A percentile compares a stretch with the other conserved stretches of the same genome.
phyloP scores from a whole-genome alignment of 2,329 filamentous ascomycete genomes.

The Sporothrix luriei region DNA sequence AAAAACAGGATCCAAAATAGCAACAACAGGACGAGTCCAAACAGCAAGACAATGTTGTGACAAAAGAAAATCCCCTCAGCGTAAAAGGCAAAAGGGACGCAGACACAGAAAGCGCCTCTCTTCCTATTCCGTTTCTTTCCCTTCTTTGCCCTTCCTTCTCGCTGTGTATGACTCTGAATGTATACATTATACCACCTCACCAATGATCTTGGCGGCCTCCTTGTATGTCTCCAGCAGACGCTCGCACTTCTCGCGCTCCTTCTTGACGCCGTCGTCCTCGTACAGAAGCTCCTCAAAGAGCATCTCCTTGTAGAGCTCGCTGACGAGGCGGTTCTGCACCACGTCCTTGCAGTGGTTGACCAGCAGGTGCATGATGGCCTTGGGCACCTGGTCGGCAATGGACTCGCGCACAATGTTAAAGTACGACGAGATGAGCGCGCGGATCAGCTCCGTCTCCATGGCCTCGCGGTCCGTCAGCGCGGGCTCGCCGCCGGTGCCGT shows the following conservation, averaged over 20 bases:
- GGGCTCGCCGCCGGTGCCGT: conserved; percentile 67
- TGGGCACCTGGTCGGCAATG: conserved; percentile 98
- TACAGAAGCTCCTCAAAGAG: conserved; percentile 92
- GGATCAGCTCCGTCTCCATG: conserved; percentile 96
- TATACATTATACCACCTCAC: conserved; percentile 74
- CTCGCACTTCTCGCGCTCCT: conserved; percentile 82
- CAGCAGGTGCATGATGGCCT: conserved; percentile 97
- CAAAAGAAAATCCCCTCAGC: not conserved
- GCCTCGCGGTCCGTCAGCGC: conserved; percentile 93
- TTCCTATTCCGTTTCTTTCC: not conserved
- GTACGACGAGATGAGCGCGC: conserved; percentile 94
- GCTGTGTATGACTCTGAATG: not conserved
- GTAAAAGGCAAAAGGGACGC: not conserved
- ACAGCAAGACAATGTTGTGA: not conserved
- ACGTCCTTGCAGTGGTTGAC: conserved; percentile 99
- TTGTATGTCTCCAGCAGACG: conserved; percentile 92
- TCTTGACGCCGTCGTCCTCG: conserved; percentile 96
- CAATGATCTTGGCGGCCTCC: conserved; percentile 96
- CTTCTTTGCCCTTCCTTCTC: not conserved
- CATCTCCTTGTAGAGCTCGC: conserved; percentile 88
- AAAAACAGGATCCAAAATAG: not conserved
- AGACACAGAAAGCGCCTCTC: conserved; percentile 6
- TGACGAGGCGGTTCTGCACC: conserved; percentile 94
- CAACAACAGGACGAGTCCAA: not conserved
- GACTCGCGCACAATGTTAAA: conserved; percentile 99